Conservation (phyloP, 1,139 yeast genomes). For the Suhomyces anneliseae region DNA sequence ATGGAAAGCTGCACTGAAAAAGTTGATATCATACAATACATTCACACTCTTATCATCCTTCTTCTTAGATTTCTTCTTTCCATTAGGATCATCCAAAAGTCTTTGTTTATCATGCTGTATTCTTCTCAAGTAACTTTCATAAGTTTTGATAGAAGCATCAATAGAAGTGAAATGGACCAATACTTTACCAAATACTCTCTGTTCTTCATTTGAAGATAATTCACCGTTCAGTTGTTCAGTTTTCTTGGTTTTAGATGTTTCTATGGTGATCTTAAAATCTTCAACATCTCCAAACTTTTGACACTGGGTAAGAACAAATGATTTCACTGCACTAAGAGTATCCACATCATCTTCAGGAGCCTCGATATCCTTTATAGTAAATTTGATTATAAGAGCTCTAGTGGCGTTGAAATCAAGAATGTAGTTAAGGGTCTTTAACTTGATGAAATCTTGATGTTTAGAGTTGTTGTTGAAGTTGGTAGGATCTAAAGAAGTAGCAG, state of each 20-base stretch:
- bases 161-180: conserved; percentile 41
- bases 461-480: conserved; percentile 4
- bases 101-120: conserved; percentile 26
- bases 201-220: conserved; percentile 3
- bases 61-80: conserved; percentile 1
- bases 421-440: conserved; percentile 44
- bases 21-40: conserved; percentile 17
- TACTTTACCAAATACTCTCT: conserved; percentile 14
- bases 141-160: conserved; percentile 41
- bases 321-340: conserved; percentile 10
- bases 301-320: conserved; percentile 24
- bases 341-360: conserved; percentile 3
- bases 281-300: conserved; percentile 39
- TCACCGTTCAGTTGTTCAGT: background rate
- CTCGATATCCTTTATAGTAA: conserved; percentile 11
- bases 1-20: conserved; percentile 24
- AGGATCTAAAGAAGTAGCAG: conserved; percentile 1
- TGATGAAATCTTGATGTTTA: conserved; percentile 37
- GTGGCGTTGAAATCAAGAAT: conserved; percentile 44
- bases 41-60: conserved; percentile 9
- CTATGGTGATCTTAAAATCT: conserved; percentile 20
- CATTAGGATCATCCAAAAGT: conserved; percentile 16
- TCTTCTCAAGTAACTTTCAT: conserved; percentile 31
- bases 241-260: background rate
- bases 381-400: conserved; percentile 28